These are phyloP conservation scores for Trichoderma cornu-damae DNA, from an alignment of 2,329 filamentous ascomycete species.

Conservation along the genomic window DNA sequence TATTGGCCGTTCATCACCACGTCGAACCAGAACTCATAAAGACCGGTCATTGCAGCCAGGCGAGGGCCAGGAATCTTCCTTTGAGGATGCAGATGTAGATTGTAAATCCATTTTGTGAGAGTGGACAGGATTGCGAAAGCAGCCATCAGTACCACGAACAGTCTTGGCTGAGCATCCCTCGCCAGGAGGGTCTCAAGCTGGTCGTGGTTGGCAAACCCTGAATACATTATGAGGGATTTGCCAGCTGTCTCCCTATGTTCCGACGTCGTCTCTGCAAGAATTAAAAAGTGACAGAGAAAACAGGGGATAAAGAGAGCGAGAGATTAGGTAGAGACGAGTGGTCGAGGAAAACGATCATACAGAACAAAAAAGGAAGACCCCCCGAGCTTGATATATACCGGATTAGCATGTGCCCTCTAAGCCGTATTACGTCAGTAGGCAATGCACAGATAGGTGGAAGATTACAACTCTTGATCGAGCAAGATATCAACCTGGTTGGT, in stretches of 20 bases:
- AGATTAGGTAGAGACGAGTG: not conserved
- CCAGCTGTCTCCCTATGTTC: not conserved
- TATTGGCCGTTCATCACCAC: constrained; percentile 25
- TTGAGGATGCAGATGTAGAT: constrained; percentile 30
- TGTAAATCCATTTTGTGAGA: constrained; percentile 23
- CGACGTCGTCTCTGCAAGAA: not conserved
- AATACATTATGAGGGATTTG: not conserved
- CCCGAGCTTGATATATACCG: no score
- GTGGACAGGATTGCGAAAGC: not conserved
- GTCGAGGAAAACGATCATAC: not conserved
- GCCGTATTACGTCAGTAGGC: not conserved
- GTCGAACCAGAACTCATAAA: constrained; percentile 30
- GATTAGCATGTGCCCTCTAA: no score
- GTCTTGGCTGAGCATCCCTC: not conserved
- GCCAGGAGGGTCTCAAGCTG: not conserved
- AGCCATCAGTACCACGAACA: not conserved
- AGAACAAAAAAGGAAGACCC: not conserved
- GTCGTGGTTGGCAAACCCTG: not conserved
- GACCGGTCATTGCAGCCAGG: constrained; percentile 25
- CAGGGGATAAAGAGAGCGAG: not conserved
- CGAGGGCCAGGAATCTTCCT: constrained; percentile 30
- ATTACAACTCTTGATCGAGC: not conserved
- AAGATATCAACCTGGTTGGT: not conserved
- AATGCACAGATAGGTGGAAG: not conserved
- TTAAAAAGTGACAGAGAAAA: not conserved